A percentile compares a stretch with the other conserved stretches of the same genome.
These are phyloP conservation scores for Coprinopsis cinerea DNA, from an alignment of 768 basidiomycete genomes.

Conservation along the genomic window DNA sequence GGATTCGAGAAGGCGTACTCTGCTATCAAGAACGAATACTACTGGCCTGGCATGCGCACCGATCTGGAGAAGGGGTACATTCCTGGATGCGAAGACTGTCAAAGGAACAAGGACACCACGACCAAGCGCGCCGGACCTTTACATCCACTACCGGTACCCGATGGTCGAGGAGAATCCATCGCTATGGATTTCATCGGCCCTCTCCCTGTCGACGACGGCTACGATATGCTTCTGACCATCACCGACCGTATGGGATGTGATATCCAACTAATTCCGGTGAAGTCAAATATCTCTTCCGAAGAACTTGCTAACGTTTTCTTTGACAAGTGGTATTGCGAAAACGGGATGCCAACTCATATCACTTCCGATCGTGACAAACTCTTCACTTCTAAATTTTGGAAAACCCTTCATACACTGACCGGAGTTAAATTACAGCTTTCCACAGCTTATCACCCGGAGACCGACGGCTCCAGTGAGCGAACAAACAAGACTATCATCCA, in stretches of 20 bases:
- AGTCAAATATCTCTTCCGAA: not conserved
- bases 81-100: conserved; percentile 25
- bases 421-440: conserved; percentile 28
- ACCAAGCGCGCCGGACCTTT: conserved; percentile 23
- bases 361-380: conserved; percentile 26
- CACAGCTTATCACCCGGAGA: conserved; percentile 32
- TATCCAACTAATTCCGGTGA: conserved; percentile 10
- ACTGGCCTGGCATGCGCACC: too few relatives aligned
- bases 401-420: conserved; percentile 18
- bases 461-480: conserved; percentile 29
- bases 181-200: conserved; percentile 32
- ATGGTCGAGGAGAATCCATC: conserved; percentile 16
- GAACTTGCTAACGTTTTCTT: conserved; percentile 15
- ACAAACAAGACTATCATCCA: conserved; percentile 31
- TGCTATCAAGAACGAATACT: conserved; percentile 14
- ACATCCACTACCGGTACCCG: conserved; percentile 22
- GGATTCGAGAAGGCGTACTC: conserved; percentile 28
- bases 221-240: conserved; percentile 15
- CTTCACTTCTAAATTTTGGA: conserved; percentile 26
- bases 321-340: conserved; percentile 24
- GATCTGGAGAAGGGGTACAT: conserved; percentile 28
- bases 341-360: conserved; percentile 24
- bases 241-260: conserved; percentile 8
- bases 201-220: conserved; percentile 24
- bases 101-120: conserved; percentile 27